phyloP scores from a whole-genome alignment of 345 rosid genomes.

The Rhizophora mangle region DNA sequence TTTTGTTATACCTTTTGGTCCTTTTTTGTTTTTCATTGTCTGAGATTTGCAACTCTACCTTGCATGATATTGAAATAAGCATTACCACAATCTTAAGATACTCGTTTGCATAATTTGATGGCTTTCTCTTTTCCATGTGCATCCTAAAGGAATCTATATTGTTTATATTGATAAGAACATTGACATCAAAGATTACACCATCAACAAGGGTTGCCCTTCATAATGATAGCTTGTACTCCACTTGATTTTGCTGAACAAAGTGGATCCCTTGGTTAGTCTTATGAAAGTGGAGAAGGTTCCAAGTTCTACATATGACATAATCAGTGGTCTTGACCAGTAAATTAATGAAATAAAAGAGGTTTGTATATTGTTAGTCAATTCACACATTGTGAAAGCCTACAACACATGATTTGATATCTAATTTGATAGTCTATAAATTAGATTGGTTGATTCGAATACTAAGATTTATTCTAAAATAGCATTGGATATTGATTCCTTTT shows the following conservation, averaged over 20 bases:
- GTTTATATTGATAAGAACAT: slow-evolving; percentile 92
- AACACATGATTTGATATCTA: neutral
- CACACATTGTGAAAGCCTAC: neutral
- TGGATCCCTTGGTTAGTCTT: slow-evolving; percentile 94
- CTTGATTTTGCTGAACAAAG: slow-evolving; percentile 86
- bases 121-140: slow-evolving; percentile 53
- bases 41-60: neutral
- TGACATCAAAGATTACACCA: slow-evolving; percentile 83
- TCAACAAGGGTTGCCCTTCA: slow-evolving; percentile 97
- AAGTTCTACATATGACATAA: slow-evolving; percentile 98
- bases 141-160: slow-evolving; percentile 98
- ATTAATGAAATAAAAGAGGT: slow-evolving; percentile 99
- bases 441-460: too few species aligned
- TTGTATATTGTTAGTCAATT: neutral
- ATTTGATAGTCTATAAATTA: too few species aligned
- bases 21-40: neutral
- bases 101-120: neutral
- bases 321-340: slow-evolving; percentile 94
- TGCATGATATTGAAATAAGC: neutral
- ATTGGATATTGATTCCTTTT: slow-evolving; percentile 8
- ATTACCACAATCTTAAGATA: neutral
- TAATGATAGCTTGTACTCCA: slow-evolving; percentile 97
- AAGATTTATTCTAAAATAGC: neutral
- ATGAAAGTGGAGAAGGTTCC: slow-evolving; percentile 99
- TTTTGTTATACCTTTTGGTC: neutral